Conservation (phyloP, 495 filamentous ascomycete species). For the Thermothielavioides terrestris region DNA sequence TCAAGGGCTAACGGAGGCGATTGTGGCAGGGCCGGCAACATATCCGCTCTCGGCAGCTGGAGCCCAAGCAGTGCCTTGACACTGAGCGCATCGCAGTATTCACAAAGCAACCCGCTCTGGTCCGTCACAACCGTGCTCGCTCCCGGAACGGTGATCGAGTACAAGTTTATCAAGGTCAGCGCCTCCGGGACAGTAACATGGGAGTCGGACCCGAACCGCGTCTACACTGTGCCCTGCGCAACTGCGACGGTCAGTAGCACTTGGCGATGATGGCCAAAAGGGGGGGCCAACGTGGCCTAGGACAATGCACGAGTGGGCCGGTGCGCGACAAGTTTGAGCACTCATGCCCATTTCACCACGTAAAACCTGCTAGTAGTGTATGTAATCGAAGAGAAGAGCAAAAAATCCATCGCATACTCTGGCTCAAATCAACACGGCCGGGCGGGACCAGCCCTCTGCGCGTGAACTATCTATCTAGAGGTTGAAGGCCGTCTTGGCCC, state of each 20-base stretch:
- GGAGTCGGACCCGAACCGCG: conserved; percentile 57
- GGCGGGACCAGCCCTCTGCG: no score
- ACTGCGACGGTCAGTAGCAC: conserved; percentile 12
- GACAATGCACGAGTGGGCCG: no score
- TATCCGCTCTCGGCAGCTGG: conserved; percentile 50
- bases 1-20: no score
- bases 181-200: conserved; percentile 48
- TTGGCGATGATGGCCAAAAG: conserved; percentile 13
- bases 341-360: no score
- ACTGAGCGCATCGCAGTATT: conserved; percentile 48
- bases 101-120: conserved; percentile 50
- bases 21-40: conserved; percentile 38
- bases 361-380: no score
- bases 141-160: conserved; percentile 46
- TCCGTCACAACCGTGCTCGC: conserved; percentile 41
- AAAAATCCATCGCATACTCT: no score
- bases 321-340: no score
- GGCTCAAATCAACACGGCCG: no score
- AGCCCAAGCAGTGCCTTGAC: conserved; percentile 40
- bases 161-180: conserved; percentile 60
- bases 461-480: conserved; percentile 19
- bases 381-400: neutral
- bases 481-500: conserved; percentile 37
- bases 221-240: conserved; percentile 44
- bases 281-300: no score